phyloP scores from a whole-genome alignment of 2,329 filamentous ascomycete species.

The Beauveria sp. region DNA sequence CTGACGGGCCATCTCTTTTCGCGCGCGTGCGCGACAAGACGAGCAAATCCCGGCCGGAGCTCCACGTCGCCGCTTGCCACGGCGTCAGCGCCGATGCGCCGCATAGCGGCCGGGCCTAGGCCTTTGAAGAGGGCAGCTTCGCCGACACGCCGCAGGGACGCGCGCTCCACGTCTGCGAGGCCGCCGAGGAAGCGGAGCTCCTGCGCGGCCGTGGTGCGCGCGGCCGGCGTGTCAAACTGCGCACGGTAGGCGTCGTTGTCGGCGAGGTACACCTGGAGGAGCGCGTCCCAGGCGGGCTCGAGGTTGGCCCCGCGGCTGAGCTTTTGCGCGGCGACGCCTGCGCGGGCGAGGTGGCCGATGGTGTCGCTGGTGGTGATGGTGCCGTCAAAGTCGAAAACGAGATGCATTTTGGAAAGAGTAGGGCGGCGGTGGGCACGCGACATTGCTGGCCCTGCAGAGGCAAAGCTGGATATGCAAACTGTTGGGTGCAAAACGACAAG shows the following conservation, averaged over 20 bases:
- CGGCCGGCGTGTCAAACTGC: conserved; percentile 22
- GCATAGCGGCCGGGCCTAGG: conserved; percentile 26
- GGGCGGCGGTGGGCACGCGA: background rate
- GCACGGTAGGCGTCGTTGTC: conserved; percentile 33
- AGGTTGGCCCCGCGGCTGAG: conserved; percentile 23
- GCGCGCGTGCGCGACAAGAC: conserved; percentile 21
- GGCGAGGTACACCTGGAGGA: conserved; percentile 37
- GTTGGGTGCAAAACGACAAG: too few relatives aligned
- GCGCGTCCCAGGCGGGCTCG: conserved; percentile 33
- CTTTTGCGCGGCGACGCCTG: conserved; percentile 31
- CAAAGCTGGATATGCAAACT: too few relatives aligned
- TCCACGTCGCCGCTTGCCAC: conserved; percentile 25
- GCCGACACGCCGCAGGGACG: conserved; percentile 37
- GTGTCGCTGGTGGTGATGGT: conserved; percentile 51
- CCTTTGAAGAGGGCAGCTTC: conserved; percentile 37
- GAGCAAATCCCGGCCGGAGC: conserved; percentile 33
- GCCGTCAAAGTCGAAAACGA: conserved; percentile 53
- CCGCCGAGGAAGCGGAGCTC: conserved; percentile 35
- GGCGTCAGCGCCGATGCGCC: conserved; percentile 30
- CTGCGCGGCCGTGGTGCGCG: conserved; percentile 27
- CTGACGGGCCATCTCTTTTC: conserved; percentile 30
- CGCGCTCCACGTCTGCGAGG: conserved; percentile 35
- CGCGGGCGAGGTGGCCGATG: conserved; percentile 38
- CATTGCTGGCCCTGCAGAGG: background rate
- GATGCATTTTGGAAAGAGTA: conserved; percentile 25